Evolutionary conservation across 2,329 filamentous ascomycete species (phyloP), one percentile per base, ranked within the genome.

Genomic region (Lachnellula arida): DNA sequence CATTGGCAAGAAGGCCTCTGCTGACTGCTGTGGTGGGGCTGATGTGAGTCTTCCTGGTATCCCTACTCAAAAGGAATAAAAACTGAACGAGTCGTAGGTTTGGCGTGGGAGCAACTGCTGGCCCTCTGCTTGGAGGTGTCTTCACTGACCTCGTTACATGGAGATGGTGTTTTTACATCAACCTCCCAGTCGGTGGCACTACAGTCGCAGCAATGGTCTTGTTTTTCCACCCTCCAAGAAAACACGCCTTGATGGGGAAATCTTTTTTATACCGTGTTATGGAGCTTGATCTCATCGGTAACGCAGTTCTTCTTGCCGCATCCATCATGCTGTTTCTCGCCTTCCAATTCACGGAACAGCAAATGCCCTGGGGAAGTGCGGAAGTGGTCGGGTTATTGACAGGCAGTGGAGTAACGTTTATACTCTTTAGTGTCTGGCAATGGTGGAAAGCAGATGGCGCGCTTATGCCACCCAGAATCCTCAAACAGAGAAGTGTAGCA

Each of bases 271-370:
- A 65, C 40, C 60, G 65, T 19, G 53, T 65, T 8, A 57, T 67
- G 62, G 65, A 62, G 72, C 73, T 80, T 62, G 78, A 80, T 57
- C 67, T 74, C 1, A 22, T 74, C 5, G 78, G 77, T 3, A 72
- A 73, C 15, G 56, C 70, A 11, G 58, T 80, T 37, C 66, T 81
- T 42, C 74, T 80, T 69, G 68, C 68, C 62, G 64, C 69, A 65
- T 64, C 37, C 25, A 35, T 63, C 5, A 63, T 68, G 64, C 70
- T 75, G 55, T 70, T 79, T 49, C 68, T 79, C 2, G 76, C 75
- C 25, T 67, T 79, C 1, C 74, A 78, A 62, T 78, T 71, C 59
- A 75, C 74, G 46, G 77, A 76, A 23, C 60, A 67, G 15, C 69
- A 69, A 0, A 1, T 65, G 54, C 63, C 63, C 8, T 67, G 65